A percentile compares a stretch with the other conserved stretches of the same genome.
These are phyloP conservation scores for Gossypium rotundifolium DNA, from an alignment of 345 rosid genomes.

Conservation along the genomic window DNA sequence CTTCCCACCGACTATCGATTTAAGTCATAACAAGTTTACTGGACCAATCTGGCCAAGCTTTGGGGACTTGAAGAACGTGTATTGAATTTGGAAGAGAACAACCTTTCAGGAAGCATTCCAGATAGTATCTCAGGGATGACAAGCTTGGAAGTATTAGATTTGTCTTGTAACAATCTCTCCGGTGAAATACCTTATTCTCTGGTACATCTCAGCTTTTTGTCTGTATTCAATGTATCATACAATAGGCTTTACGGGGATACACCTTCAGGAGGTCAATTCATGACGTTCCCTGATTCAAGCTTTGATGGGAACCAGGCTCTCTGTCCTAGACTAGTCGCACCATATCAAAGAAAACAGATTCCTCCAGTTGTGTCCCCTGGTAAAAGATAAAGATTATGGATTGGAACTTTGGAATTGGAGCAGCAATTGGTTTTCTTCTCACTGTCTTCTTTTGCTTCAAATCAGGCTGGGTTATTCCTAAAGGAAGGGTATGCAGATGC, in stretches of 20 bases:
- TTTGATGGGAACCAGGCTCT: conserved; percentile 26
- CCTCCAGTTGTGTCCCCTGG: neutral
- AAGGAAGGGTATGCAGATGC: neutral
- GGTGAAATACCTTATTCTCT: conserved; percentile 11
- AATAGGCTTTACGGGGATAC: conserved; percentile 22
- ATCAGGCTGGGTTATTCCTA: conserved; percentile 17
- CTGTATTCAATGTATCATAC: conserved; percentile 20
- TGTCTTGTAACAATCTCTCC: conserved; percentile 9
- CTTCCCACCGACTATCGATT: conserved; percentile 23
- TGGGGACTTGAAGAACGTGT: conserved; percentile 8
- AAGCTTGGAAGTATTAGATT: conserved; percentile 15
- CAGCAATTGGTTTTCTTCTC: conserved; percentile 15
- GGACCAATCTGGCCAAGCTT: conserved; percentile 21
- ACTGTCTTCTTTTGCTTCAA: conserved; percentile 21
- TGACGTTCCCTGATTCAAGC: conserved; percentile 27
- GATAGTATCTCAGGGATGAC: conserved; percentile 9
- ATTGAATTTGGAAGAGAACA: conserved; percentile 5
- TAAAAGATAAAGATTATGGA: neutral
- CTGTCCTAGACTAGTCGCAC: too few species aligned
- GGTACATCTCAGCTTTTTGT: conserved; percentile 11
- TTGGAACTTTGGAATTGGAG: conserved; percentile 20
- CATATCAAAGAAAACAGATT: neutral
- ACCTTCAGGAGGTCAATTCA: conserved; percentile 25
- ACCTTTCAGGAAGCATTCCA: conserved; percentile 12
- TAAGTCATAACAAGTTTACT: conserved; percentile 15